Evolutionary conservation across 495 filamentous ascomycete genomes (phyloP).

Genomic region (Aspergillus bridgeri): DNA sequence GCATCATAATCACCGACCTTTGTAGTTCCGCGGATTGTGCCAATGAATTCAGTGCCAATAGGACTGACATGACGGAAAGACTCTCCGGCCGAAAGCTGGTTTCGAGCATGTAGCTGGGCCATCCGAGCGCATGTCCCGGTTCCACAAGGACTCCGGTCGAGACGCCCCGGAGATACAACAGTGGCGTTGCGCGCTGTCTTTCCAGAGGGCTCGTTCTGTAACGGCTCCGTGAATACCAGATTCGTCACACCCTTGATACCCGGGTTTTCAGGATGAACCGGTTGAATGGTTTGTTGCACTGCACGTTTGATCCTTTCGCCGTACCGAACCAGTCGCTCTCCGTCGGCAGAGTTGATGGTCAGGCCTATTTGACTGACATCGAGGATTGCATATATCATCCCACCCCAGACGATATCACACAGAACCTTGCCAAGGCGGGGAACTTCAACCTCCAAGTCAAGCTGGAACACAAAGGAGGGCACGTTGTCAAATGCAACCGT

Average conservation of each 20-base stretch:
- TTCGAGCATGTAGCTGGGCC: constrained; percentile 30
- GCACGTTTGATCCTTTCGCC: constrained; percentile 34
- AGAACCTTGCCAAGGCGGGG: constrained; percentile 25
- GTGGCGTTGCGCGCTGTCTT: constrained; percentile 28
- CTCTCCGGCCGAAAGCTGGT: constrained; percentile 25
- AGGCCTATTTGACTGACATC: constrained; percentile 27
- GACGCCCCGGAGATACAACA: constrained; percentile 34
- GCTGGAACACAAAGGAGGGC: constrained; percentile 31
- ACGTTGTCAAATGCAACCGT: constrained; percentile 35
- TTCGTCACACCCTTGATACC: constrained; percentile 29
- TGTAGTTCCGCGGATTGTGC: constrained; percentile 26
- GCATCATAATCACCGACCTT: constrained; percentile 26
- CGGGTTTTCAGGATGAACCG: constrained; percentile 33
- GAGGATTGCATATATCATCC: constrained; percentile 36
- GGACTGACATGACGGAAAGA: constrained; percentile 29
- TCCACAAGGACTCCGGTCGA: constrained; percentile 38
- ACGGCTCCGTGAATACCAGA: constrained; percentile 25
- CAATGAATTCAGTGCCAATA: constrained; percentile 28
- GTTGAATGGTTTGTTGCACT: constrained; percentile 19
- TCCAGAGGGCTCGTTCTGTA: constrained; percentile 13
- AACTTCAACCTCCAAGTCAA: constrained; percentile 29
- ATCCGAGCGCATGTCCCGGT: constrained; percentile 36
- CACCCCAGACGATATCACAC: constrained; percentile 35
- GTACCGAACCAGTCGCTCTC: constrained; percentile 21
- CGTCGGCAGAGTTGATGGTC: constrained; percentile 18